A percentile compares a stretch with the other conserved stretches of the same genome.
These are phyloP conservation scores for Psilocybe sp. DNA, from an alignment of 768 basidiomycete species.

Conservation along the genomic window DNA sequence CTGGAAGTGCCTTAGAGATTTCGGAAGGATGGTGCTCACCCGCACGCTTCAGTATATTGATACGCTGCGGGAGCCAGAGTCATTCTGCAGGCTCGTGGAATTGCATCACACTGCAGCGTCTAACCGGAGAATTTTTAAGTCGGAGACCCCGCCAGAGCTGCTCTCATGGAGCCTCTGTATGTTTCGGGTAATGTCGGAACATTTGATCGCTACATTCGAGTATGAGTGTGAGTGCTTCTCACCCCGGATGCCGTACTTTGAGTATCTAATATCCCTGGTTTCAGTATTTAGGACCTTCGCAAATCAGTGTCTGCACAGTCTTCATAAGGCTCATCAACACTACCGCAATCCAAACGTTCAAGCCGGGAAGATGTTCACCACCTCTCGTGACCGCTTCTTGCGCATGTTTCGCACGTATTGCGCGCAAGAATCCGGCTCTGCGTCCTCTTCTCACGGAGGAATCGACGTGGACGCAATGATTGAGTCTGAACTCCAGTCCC, in stretches of 20 bases:
- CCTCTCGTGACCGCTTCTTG: slow-evolving; percentile 11
- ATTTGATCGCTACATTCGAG: no score
- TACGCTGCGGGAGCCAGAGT: slow-evolving; percentile 5
- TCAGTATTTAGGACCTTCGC: slow-evolving; percentile 6
- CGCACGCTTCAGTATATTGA: slow-evolving; percentile 3
- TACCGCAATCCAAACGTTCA: slow-evolving; percentile 9
- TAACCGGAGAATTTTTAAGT: no score
- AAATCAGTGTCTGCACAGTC: neutral
- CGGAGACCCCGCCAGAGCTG: no score
- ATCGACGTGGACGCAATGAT: neutral
- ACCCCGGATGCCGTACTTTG: no score
- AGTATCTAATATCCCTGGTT: neutral
- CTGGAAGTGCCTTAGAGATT: slow-evolving; percentile 7
- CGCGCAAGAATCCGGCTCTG: neutral
- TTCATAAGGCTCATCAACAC: slow-evolving; percentile 5
- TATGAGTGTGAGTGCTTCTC: no score
- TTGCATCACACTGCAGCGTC: neutral
- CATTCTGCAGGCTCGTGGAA: slow-evolving; percentile 3
- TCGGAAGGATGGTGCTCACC: slow-evolving; percentile 3
- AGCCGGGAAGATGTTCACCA: slow-evolving; percentile 3
- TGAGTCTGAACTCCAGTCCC: neutral
- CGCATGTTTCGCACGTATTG: slow-evolving; percentile 2
- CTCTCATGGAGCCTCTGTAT: no score
- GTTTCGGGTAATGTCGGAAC: no score
- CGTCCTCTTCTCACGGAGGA: neutral